Evolutionary conservation across 2,329 filamentous ascomycete species (phyloP), one percentile per base, ranked within the genome.

Genomic region (Sphaceloma murrayae): DNA sequence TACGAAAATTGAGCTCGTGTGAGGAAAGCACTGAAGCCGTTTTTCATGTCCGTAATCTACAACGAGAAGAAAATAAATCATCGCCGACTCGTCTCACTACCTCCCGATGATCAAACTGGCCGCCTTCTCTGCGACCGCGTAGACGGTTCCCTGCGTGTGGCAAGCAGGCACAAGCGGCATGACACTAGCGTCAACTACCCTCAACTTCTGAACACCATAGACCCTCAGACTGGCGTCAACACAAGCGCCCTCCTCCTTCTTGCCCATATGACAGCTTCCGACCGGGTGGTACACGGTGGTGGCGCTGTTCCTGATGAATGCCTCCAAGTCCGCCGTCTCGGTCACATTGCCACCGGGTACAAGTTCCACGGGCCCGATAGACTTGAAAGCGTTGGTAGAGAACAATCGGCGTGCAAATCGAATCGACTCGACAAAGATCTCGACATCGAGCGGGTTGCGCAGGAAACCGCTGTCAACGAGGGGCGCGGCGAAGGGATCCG

Each of bases 221-320:
- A 71, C 68, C 33, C 56, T 53, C 3, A 70, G 54, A 13, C 59
- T 52, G 6, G 65, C 50, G 46, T 69, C 64, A 0, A 74, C 70
- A 9, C 74, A 71, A 2, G 70, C 72, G 1, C 70, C 71, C 3
- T 68, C 58, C 21, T 64, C 63, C 19, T 57, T 53, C 3, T 67
- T 68, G 43, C 68, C 58, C 70, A 74, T 74, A 6, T 67, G 64
- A 30, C 65, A 65, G n/a, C 68, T 73, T 9, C 73, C 69, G 2
- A 63, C 57, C 0, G 68, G 64, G 53, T 77, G 73, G 51, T 68
- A 74, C 38, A 67, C 67, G 1, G 66, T 69, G 10, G 56, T 58
- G n/a, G 64, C 53, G 5, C 49, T 48, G 8, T 45, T 49, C 11
- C 54, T 52, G 31, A 62, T 53, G 45, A 54, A 52, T 22, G 53